Percentiles rank a stretch among this genome's conserved stretches.
phyloP scores from a whole-genome alignment of 2,329 filamentous ascomycete genomes.

The Meredithiella fracta region DNA sequence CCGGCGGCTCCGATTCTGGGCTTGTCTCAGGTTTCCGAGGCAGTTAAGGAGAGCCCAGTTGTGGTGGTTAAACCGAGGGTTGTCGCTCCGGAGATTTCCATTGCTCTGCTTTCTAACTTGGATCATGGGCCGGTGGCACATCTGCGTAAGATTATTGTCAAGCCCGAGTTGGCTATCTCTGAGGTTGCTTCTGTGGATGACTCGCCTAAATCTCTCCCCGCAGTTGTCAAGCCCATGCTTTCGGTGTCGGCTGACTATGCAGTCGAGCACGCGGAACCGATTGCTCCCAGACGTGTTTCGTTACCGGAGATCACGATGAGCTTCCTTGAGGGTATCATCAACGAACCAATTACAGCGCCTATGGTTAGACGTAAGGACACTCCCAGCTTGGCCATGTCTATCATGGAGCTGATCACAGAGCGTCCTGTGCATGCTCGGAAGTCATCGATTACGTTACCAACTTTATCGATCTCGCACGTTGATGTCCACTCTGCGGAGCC shows the following conservation, averaged over 20 bases:
- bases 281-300: not conserved
- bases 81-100: not conserved
- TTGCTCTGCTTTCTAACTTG: not conserved
- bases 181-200: conserved; percentile 17
- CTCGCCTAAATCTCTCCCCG: conserved; percentile 20
- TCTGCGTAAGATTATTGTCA: conserved; percentile 18
- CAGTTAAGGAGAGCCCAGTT: not conserved
- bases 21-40: not conserved
- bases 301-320: conserved; percentile 1
- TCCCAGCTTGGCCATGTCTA: not conserved
- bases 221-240: conserved; percentile 18
- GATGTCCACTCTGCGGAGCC: not conserved
- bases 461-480: not conserved
- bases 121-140: conserved; percentile 16
- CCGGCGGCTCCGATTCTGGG: conserved; percentile 5
- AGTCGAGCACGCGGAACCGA: conserved; percentile 21
- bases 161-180: conserved; percentile 17
- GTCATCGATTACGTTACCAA: not conserved
- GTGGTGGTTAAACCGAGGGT: not conserved
- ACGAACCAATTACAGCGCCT: conserved; percentile 1
- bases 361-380: not conserved
- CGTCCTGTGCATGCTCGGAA: not conserved
- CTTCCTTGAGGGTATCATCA: not conserved
- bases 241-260: not conserved
- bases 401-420: not conserved